Evolutionary conservation across 2,329 filamentous ascomycete genomes (phyloP).

Genomic region (Aureobasidium vineae): DNA sequence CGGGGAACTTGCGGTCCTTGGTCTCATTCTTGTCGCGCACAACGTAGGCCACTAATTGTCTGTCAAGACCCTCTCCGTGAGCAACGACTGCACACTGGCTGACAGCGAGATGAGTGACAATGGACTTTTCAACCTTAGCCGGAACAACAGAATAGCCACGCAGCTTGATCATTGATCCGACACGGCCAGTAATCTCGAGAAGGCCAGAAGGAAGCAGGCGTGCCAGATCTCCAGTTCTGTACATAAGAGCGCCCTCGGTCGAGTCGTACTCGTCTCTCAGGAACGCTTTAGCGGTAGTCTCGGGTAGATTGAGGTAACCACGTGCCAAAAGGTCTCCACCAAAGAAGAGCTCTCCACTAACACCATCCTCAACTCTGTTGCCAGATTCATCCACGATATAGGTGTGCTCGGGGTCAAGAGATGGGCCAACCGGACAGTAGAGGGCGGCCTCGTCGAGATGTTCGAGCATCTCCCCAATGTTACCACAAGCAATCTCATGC

Average conservation of each 20-base stretch:
- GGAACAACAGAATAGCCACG: conserved; percentile 76
- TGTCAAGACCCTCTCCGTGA: conserved; percentile 72
- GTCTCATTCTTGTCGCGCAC: conserved; percentile 63
- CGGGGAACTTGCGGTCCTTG: conserved; percentile 58
- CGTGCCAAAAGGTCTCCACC: conserved; percentile 71
- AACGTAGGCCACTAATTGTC: conserved; percentile 73
- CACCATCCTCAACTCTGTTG: conserved; percentile 60
- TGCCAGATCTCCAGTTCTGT: conserved; percentile 70
- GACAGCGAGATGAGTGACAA: conserved; percentile 67
- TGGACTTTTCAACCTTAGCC: conserved; percentile 71
- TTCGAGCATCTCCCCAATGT: conserved; percentile 64
- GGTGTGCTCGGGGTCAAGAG: conserved; percentile 64
- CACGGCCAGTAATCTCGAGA: conserved; percentile 72
- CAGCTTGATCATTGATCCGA: conserved; percentile 78
- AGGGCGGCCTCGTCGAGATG: conserved; percentile 57
- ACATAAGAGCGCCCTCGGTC: conserved; percentile 64
- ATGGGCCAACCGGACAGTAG: conserved; percentile 72
- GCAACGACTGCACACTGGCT: conserved; percentile 68
- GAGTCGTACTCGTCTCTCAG: conserved; percentile 62
- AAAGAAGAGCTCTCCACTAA: conserved; percentile 70
- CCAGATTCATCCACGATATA: conserved; percentile 72
- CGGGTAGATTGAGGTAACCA: conserved; percentile 76
- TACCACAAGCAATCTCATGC: conserved; percentile 74
- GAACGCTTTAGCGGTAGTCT: conserved; percentile 73
- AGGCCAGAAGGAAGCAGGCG: conserved; percentile 64